phyloP scores from a whole-genome alignment of 495 filamentous ascomycete genomes.

The Baudoinia panamericana region DNA sequence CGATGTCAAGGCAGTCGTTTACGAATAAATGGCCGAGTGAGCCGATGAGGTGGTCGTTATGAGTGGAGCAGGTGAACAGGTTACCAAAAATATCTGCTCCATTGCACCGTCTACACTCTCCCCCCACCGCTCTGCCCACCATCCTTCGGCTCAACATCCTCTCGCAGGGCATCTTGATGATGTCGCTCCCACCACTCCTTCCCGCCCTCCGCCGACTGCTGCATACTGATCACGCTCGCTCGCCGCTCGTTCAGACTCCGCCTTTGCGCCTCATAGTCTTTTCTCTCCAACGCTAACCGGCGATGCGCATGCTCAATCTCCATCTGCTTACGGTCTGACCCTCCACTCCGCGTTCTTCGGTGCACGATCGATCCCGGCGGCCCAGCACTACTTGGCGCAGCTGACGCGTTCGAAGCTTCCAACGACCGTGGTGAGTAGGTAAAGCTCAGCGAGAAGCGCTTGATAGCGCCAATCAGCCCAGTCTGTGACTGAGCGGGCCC shows the following conservation, averaged over 20 bases:
- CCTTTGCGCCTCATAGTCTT: slow-evolving; percentile 8
- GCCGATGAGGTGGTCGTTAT: too few species aligned
- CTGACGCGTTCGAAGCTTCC: background rate
- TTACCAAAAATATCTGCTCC: too few species aligned
- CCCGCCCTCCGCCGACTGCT: background rate
- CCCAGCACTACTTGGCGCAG: background rate
- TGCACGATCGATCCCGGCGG: background rate
- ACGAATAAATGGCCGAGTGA: too few species aligned
- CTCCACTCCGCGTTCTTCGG: slow-evolving; percentile 9
- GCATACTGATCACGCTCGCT: background rate
- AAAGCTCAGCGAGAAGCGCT: background rate
- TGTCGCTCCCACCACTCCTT: slow-evolving; percentile 6
- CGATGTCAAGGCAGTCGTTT: too few species aligned
- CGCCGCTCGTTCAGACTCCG: slow-evolving; percentile 9
- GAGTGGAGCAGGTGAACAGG: too few species aligned
- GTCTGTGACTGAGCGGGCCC: background rate
- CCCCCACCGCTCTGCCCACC: background rate
- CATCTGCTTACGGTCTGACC: slow-evolving; percentile 12
- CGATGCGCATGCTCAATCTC: slow-evolving; percentile 11
- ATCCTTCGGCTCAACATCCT: background rate
- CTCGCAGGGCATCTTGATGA: background rate
- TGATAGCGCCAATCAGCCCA: background rate
- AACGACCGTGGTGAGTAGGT: too few species aligned
- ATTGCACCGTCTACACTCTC: too few species aligned
- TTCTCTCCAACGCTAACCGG: slow-evolving; percentile 14